These are phyloP conservation scores for Oenanthe javanica DNA, from an alignment of 140 eudicot species.

Conservation along the genomic window DNA sequence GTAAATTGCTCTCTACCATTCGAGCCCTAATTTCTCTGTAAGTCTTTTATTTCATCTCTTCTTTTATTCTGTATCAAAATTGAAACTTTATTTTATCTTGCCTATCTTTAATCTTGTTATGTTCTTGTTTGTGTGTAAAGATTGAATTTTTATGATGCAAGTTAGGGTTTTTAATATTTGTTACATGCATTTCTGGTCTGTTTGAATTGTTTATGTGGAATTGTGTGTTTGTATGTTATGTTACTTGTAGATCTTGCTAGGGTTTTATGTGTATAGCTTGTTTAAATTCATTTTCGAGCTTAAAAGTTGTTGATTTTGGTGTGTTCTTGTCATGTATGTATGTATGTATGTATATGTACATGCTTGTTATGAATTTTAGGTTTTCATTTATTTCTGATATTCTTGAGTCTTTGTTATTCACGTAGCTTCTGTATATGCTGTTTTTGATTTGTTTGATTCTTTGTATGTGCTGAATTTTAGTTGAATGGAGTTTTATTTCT, in stretches of 20 bases:
- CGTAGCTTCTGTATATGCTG: background rate
- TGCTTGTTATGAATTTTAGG: background rate
- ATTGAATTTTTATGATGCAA: background rate
- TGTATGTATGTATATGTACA: background rate
- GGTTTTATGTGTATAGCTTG: background rate
- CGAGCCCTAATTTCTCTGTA: background rate
- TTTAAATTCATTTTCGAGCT: background rate
- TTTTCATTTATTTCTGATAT: background rate
- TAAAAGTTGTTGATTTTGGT: background rate
- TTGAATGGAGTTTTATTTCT: background rate
- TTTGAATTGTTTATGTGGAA: background rate
- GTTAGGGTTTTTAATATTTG: background rate
- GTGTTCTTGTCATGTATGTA: background rate
- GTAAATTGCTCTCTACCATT: background rate
- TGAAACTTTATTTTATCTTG: background rate
- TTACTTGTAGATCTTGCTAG: background rate
- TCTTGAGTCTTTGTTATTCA: background rate
- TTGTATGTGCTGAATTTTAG: background rate
- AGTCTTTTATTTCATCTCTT: background rate
- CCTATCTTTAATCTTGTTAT: background rate
- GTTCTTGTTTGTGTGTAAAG: constrained; percentile 4
- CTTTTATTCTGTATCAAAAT: background rate
- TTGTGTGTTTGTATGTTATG: constrained; percentile 26
- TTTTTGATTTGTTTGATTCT: background rate
- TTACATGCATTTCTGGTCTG: background rate